These are phyloP conservation scores for Perilla frutescens DNA, from an alignment of 257 asterid species.

Conservation along the genomic window DNA sequence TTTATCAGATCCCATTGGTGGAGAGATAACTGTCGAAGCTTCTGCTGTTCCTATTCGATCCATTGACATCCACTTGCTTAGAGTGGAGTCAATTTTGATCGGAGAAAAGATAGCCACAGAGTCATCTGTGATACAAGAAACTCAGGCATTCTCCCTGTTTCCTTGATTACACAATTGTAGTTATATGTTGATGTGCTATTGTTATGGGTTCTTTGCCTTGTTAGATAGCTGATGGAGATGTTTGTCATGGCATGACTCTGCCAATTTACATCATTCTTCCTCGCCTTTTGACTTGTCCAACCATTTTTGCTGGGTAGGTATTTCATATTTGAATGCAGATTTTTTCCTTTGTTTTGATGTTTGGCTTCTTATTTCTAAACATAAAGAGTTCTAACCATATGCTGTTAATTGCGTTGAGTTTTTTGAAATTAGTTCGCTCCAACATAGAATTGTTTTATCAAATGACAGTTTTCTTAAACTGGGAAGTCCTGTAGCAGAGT, in stretches of 20 bases:
- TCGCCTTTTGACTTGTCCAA: conserved; percentile 87
- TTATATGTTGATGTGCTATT: conserved; percentile 20
- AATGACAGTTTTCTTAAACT: background rate
- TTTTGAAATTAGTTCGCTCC: background rate
- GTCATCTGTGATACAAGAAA: conserved; percentile 73
- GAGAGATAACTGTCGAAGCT: conserved; percentile 82
- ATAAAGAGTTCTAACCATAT: background rate
- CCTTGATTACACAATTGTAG: conserved; percentile 27
- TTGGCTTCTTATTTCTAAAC: conserved; percentile 1
- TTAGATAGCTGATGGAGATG: conserved; percentile 89
- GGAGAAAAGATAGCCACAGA: conserved; percentile 87
- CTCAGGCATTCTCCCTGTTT: conserved; percentile 66
- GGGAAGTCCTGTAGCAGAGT: background rate
- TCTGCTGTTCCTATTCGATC: conserved; percentile 73
- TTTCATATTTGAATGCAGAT: conserved; percentile 33
- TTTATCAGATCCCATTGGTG: conserved; percentile 65
- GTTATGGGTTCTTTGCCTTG: conserved; percentile 33
- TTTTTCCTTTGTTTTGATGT: conserved; percentile 10
- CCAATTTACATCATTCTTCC: conserved; percentile 81
- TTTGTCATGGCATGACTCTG: conserved; percentile 64
- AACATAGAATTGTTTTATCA: background rate
- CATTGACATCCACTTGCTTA: conserved; percentile 75
- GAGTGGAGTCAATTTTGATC: conserved; percentile 83
- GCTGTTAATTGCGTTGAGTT: conserved; percentile 11
- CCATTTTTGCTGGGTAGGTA: conserved; percentile 81